Percentiles rank a stretch among this genome's conserved stretches.
Conservation (phyloP, 805 yeast species). For the Maudiozyma serrabonitensis region DNA sequence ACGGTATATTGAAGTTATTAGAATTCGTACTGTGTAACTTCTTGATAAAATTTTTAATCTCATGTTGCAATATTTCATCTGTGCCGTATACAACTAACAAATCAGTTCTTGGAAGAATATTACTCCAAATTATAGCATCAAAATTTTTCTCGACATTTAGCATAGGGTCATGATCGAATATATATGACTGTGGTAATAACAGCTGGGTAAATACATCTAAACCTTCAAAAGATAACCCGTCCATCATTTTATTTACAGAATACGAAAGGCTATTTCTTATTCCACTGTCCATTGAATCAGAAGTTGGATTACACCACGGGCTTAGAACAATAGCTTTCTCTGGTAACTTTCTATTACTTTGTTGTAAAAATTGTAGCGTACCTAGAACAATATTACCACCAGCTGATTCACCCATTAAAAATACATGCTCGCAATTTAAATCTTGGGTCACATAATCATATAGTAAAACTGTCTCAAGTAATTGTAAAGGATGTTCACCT, state of each 20-base stretch:
- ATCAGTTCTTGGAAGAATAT: constrained; percentile 6
- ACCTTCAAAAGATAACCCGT: constrained; percentile 10
- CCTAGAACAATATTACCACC: constrained; percentile 19
- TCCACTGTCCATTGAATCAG: neutral
- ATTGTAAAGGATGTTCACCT: constrained; percentile 9
- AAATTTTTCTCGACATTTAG: constrained; percentile 16
- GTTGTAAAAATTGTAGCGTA: constrained; percentile 8
- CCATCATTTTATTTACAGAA: constrained; percentile 4
- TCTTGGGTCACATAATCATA: constrained; percentile 7
- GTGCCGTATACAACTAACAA: constrained; percentile 16
- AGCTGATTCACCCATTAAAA: constrained; percentile 22
- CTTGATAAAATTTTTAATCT: constrained; percentile 8
- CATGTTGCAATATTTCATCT: constrained; percentile 15
- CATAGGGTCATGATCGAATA: constrained; percentile 6
- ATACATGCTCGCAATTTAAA: constrained; percentile 7
- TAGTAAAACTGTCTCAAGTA: constrained; percentile 8
- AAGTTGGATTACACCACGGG: constrained; percentile 23
- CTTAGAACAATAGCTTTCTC: constrained; percentile 16
- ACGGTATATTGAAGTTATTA: constrained; percentile 1
- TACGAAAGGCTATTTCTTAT: constrained; percentile 2
- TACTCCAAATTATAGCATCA: constrained; percentile 9
- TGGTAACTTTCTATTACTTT: constrained; percentile 7
- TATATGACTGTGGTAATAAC: neutral
- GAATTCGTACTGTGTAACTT: constrained; percentile 3
- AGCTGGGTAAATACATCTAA: constrained; percentile 3